Conservation (phyloP, 345 rosid genomes). For the Citrus inodora region DNA sequence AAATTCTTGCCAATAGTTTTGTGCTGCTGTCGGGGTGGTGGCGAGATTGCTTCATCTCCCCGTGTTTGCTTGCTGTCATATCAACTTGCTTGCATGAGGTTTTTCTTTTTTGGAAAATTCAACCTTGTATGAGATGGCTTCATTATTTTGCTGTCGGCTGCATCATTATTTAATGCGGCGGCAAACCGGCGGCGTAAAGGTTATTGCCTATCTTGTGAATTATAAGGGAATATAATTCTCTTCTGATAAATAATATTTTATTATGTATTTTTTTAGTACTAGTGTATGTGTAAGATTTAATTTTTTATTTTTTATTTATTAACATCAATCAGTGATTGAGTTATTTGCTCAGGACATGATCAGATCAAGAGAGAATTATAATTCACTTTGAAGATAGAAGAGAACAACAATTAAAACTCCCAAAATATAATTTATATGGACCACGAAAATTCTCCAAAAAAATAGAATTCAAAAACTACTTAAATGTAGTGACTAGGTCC, state of each 20-base stretch:
- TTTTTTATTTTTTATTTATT: too few relatives aligned
- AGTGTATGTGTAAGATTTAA: accelerated
- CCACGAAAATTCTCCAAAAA: too few relatives aligned
- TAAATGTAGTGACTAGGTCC: too few relatives aligned
- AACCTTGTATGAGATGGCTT: neutral
- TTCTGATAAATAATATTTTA: too few relatives aligned
- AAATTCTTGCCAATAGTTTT: neutral
- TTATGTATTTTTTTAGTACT: too few relatives aligned
- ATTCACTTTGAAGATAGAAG: neutral
- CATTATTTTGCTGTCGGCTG: neutral
- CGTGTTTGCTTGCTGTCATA: neutral
- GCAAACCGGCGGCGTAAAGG: neutral
- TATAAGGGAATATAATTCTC: accelerated
- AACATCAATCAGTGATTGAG: too few relatives aligned
- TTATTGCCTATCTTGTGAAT: neutral
- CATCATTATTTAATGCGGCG: neutral
- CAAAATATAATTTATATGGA: too few relatives aligned
- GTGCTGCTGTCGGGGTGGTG: neutral
- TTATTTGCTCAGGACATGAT: too few relatives aligned
- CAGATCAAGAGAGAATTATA: accelerated
- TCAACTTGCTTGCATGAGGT: neutral
- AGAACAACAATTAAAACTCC: neutral
- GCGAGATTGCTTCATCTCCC: neutral
- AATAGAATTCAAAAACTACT: too few relatives aligned
- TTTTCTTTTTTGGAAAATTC: too few relatives aligned